Conservation (phyloP, 371 early-diverging fungal genomes). For the Syncephalis plumigaleata region DNA sequence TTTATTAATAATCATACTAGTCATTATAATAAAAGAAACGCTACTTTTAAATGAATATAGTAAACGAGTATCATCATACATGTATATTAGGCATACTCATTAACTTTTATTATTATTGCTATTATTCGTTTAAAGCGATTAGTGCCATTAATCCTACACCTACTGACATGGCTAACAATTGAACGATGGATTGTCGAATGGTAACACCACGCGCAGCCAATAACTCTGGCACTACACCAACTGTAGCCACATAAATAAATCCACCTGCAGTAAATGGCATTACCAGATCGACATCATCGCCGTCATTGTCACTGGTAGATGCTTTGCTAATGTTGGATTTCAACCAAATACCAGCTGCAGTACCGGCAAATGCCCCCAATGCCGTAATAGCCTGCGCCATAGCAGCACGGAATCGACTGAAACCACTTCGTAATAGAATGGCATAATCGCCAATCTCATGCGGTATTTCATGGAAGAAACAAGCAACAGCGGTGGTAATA, state of each 20-base stretch:
- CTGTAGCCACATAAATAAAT: constrained; percentile 77
- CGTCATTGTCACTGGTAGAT: constrained; percentile 4
- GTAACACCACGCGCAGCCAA: constrained; percentile 36
- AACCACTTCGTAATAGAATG: constrained; percentile 70
- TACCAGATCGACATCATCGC: constrained; percentile 43
- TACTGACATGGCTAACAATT: constrained; percentile 19
- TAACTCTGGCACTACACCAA: constrained; percentile 73
- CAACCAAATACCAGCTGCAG: constrained; percentile 58
- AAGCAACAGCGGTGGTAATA: constrained; percentile 71
- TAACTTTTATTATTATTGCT: no score
- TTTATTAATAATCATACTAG: no score
- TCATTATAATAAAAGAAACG: no score
- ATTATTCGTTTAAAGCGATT: constrained; percentile 20
- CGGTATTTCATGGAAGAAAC: constrained; percentile 88
- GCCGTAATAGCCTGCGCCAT: constrained; percentile 73
- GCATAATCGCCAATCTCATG: constrained; percentile 89
- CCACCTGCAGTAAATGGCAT: constrained; percentile 83
- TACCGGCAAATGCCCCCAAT: constrained; percentile 64
- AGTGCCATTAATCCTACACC: constrained; percentile 23
- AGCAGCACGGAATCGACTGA: constrained; percentile 52
- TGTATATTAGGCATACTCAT: no score
- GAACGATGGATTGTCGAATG: constrained; percentile 6
- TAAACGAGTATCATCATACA: no score
- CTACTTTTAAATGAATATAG: no score
- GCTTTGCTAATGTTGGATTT: constrained; percentile 28